A percentile compares a stretch with the other conserved stretches of the same genome.
Evolutionary conservation across 2,329 filamentous ascomycete genomes (phyloP).

Genomic region (Dactylellina sp.): DNA sequence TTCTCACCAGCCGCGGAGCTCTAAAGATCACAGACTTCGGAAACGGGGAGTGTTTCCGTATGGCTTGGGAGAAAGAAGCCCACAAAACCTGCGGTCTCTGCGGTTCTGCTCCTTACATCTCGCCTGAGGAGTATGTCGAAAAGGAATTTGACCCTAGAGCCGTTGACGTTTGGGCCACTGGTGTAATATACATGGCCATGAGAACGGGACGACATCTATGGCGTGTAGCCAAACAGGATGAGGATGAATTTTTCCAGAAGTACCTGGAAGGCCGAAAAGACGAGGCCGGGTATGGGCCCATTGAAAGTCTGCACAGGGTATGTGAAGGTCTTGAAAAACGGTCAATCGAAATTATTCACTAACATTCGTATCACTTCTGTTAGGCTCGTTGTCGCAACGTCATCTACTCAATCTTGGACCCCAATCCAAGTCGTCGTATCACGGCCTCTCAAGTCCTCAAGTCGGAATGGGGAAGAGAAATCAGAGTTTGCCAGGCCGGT

Average conservation of each 20-base stretch:
- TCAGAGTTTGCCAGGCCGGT: constrained; percentile 95
- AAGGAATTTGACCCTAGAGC: constrained; percentile 96
- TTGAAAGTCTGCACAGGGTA: constrained; percentile 94
- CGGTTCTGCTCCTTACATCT: constrained; percentile 96
- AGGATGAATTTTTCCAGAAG: constrained; percentile 95
- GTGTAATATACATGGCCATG: constrained; percentile 99
- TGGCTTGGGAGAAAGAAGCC: constrained; percentile 98
- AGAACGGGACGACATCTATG: constrained; percentile 93
- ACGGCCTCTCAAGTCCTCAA: constrained; percentile 96
- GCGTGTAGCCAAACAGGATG: constrained; percentile 95
- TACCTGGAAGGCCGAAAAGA: constrained; percentile 93
- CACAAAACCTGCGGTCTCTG: constrained; percentile 98
- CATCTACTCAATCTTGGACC: constrained; percentile 97
- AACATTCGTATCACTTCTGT: constrained; percentile 59
- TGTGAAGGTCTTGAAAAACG: constrained; percentile 65
- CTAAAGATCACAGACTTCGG: constrained; percentile 99
- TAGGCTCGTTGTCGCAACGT: constrained; percentile 97
- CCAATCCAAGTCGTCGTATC: constrained; percentile 89
- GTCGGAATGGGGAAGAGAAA: constrained; percentile 98
- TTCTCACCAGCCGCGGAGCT: constrained; percentile 89
- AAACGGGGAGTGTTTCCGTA: constrained; percentile 98
- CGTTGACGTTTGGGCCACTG: constrained; percentile 98
- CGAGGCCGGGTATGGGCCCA: constrained; percentile 94
- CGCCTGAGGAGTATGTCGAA: constrained; percentile 94
- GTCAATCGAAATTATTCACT: constrained; percentile 53